Evolutionary conservation across 352 stramenopile species (phyloP), one percentile per base, ranked within the genome.

Genomic region (Phytophthora pinifolia): DNA sequence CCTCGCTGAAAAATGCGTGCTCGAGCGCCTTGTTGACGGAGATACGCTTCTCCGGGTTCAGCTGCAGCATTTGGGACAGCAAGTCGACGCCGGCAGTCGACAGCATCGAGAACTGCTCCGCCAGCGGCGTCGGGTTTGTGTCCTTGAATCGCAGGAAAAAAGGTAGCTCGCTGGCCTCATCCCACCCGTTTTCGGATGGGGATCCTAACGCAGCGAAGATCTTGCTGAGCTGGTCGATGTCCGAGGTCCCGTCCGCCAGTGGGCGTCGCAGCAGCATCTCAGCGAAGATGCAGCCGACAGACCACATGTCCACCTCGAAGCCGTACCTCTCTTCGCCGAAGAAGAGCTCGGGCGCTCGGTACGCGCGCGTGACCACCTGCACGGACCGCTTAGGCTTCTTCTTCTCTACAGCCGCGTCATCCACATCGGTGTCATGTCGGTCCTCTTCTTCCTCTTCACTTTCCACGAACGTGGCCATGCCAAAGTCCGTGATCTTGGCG

Each of bases 401-500:
- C 29, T 47, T 50, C 10, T 39, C 42, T 14, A 22, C 6, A 0
- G 22, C 38, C 1, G 48, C 35, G 5, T 34, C 56, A 29, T 73
- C 55, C 15, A 8, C 47, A 6, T 71, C 62, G 10, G 51, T 61
- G 18, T 49, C 47, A 36, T 51, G 22, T 37, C 25, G 48, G 0
- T 46, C 52, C 0, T 57, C 46, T 9, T n/a, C 48, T n/a, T 49
- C 44, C 12, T 3, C 47, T 2, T 51, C 34, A 32, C 45, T 36
- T 34, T 65, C 58, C 10, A 70, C 53, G 13, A 73, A 39, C 8
- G 74, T 83, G 0, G 83, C 83, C 81, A 93, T 89, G 31, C 83
- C 83, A 60, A 93, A 90, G 56, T 93, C 83, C n/a, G 77, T 79
- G 54, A 92, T 80, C 67, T 90, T 94, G 39, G 74, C 77, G 9